Evolutionary conservation across 768 basidiomycete genomes (phyloP).

Genomic region (Mycena amicta): DNA sequence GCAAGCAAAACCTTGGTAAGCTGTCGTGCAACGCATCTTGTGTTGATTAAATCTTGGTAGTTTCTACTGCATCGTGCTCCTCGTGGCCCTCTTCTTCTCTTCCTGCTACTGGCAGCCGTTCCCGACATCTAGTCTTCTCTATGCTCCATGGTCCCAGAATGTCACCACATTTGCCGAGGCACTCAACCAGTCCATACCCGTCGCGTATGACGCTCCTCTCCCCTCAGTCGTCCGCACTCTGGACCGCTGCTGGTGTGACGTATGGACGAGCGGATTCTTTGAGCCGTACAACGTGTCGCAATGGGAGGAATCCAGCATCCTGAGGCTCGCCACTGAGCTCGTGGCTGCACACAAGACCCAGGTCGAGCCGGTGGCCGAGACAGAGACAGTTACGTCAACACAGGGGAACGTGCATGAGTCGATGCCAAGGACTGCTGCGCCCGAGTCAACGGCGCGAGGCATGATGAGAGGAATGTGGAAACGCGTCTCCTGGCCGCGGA

Average conservation of each 20-base stretch:
- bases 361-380: conserved; percentile 1
- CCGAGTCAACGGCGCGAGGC: not conserved
- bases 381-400: not conserved
- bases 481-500: not conserved
- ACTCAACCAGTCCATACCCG: conserved; percentile 49
- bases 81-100: conserved; percentile 81
- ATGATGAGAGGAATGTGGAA: not conserved
- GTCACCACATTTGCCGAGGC: conserved; percentile 76
- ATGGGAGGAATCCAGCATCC: conserved; percentile 74
- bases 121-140: conserved; percentile 62
- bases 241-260: conserved; percentile 88
- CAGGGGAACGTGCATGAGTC: not conserved
- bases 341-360: conserved; percentile 33
- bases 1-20: conserved; percentile 85
- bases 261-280: conserved; percentile 65
- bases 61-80: conserved; percentile 85
- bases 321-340: conserved; percentile 44
- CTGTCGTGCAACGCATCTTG: conserved; percentile 11
- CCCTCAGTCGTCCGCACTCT: conserved; percentile 64
- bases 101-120: conserved; percentile 92
- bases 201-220: conserved; percentile 43
- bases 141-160: conserved; percentile 66
- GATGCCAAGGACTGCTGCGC: not conserved
- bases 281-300: conserved; percentile 74
- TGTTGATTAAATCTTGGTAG: conserved; percentile 37